Conservation (phyloP, 176 grass and related monocot species). For the Cenchrus fungigraminus region DNA sequence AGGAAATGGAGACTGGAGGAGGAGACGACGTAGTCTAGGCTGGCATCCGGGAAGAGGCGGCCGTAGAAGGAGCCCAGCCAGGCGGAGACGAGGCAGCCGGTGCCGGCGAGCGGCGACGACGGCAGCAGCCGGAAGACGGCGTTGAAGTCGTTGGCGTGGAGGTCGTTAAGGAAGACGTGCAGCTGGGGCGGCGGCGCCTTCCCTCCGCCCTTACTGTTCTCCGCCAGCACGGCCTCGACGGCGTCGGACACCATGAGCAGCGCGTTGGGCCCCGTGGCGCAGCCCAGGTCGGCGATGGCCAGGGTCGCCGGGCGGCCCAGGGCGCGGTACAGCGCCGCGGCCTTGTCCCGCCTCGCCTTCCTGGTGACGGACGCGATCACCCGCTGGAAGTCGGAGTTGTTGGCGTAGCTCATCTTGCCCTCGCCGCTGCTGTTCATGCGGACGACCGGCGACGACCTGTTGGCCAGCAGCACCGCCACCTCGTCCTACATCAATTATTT, state of each 20-base stretch:
- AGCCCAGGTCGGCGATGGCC: conserved; percentile 55
- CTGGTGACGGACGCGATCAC: conserved; percentile 28
- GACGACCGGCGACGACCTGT: not conserved
- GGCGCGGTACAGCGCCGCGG: not conserved
- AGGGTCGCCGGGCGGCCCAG: conserved; percentile 9
- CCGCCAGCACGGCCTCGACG: conserved; percentile 29
- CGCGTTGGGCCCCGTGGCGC: conserved; percentile 53
- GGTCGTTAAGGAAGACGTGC: conserved; percentile 53
- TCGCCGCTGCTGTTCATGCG: conserved; percentile 29
- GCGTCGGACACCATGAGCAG: conserved; percentile 34
- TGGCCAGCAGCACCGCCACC: not conserved
- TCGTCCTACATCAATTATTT: not conserved
- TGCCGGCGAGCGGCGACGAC: not conserved
- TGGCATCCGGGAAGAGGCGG: conserved; percentile 43
- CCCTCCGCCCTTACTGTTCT: not conserved
- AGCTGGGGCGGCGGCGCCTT: not conserved
- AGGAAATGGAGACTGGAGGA: conserved; percentile 59
- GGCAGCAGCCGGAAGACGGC: conserved; percentile 40
- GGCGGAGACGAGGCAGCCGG: conserved; percentile 32
- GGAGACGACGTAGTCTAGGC: conserved; percentile 49
- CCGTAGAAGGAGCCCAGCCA: conserved; percentile 53
- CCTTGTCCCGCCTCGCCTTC: conserved; percentile 23
- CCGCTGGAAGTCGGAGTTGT: conserved; percentile 52
- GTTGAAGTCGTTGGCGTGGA: conserved; percentile 60
- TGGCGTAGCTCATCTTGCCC: conserved; percentile 42